Conservation (phyloP, 2,329 filamentous ascomycete genomes). For the Penicillium sp. region DNA sequence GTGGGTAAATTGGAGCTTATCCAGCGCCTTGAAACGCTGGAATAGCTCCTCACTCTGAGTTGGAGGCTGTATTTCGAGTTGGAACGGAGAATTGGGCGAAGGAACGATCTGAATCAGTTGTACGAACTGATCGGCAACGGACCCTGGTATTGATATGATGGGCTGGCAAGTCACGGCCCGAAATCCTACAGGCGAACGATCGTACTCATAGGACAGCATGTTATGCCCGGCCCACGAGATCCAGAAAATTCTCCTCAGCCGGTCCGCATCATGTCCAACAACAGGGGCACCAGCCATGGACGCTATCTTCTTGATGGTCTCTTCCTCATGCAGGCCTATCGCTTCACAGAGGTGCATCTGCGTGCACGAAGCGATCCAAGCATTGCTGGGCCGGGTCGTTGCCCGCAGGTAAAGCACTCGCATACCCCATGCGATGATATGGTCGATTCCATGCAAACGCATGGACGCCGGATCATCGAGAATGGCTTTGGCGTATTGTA, state of each 20-base stretch:
- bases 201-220: constrained; percentile 35
- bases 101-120: constrained; percentile 29
- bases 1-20: constrained; percentile 18
- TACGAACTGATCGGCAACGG: constrained; percentile 31
- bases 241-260: constrained; percentile 36
- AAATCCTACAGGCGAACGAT: constrained; percentile 30
- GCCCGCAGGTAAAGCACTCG: constrained; percentile 31
- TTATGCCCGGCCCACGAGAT: constrained; percentile 33
- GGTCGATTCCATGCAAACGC: constrained; percentile 26
- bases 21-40: constrained; percentile 24
- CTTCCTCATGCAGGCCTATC: constrained; percentile 30
- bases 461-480: constrained; percentile 33
- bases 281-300: constrained; percentile 5
- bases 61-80: constrained; percentile 12
- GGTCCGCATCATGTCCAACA: constrained; percentile 31
- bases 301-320: constrained; percentile 29
- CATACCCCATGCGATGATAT: constrained; percentile 33
- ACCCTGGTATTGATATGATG: constrained; percentile 20
- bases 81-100: constrained; percentile 27
- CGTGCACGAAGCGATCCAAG: constrained; percentile 35
- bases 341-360: constrained; percentile 32
- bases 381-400: constrained; percentile 32
- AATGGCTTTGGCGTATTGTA: constrained; percentile 33
- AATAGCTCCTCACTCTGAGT: constrained; percentile 24
- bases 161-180: constrained; percentile 25